These are phyloP conservation scores for Atkinsonella hypoxylon DNA, from an alignment of 2,329 filamentous ascomycete genomes.

Conservation along the genomic window DNA sequence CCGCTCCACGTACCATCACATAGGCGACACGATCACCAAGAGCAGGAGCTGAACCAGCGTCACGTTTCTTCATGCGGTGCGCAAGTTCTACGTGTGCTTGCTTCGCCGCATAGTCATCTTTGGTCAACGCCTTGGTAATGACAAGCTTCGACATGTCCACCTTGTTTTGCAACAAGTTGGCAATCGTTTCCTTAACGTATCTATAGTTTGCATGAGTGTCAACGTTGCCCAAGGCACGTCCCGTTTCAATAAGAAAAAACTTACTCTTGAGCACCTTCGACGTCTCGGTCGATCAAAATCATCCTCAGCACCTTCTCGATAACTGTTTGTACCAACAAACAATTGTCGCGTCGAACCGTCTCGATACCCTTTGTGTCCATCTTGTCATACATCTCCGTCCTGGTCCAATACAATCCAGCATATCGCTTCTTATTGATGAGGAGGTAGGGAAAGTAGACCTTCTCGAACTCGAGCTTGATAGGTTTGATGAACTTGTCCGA, in stretches of 20 bases:
- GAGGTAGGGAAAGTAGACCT: constrained; percentile 95
- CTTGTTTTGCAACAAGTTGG: constrained; percentile 91
- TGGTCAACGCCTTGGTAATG: constrained; percentile 93
- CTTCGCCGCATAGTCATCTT: constrained; percentile 78
- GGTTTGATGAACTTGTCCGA: constrained; percentile 90
- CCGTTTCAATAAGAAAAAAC: constrained; percentile 17
- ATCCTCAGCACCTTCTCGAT: constrained; percentile 94
- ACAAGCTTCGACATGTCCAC: constrained; percentile 98
- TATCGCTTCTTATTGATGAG: constrained; percentile 99
- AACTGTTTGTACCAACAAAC: constrained; percentile 85
- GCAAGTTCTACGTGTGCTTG: constrained; percentile 3
- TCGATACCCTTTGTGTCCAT: constrained; percentile 99
- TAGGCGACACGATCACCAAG: constrained; percentile 95
- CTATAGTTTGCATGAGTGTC: constrained; percentile 30
- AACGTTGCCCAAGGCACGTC: neutral
- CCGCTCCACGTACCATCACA: constrained; percentile 88
- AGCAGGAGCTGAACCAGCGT: constrained; percentile 83
- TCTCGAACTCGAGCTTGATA: constrained; percentile 98
- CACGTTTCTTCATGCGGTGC: constrained; percentile 58
- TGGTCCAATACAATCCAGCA: constrained; percentile 95
- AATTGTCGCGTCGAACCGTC: constrained; percentile 94
- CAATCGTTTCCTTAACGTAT: constrained; percentile 93
- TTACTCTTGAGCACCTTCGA: constrained; percentile 86
- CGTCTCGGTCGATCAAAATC: constrained; percentile 87
- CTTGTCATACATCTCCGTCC: constrained; percentile 89